Evolutionary conservation across 2,329 filamentous ascomycete species (phyloP).

Genomic region (Fusarium mundagurra): DNA sequence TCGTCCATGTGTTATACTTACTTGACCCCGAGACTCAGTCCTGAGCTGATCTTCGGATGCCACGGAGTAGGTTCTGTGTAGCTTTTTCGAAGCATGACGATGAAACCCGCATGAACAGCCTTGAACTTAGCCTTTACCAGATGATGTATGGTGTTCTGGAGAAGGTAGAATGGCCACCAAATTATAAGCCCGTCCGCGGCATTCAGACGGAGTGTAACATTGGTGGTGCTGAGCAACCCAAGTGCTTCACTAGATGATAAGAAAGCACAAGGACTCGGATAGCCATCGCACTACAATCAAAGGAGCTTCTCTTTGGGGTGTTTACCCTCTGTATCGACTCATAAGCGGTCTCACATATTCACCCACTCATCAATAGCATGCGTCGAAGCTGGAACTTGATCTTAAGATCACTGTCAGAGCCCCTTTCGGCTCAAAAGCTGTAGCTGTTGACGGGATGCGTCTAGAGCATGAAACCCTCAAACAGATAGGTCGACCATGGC

Average conservation of each 20-base stretch:
- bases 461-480: neutral
- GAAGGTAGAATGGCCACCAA: neutral
- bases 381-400: neutral
- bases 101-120: accelerated
- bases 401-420: accelerated
- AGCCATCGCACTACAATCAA: accelerated
- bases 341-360: neutral
- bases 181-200: neutral
- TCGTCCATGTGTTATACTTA: neutral
- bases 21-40: neutral
- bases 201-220: neutral
- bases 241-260: neutral
- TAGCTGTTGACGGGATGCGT: accelerated
- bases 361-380: accelerated
- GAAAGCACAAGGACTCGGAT: neutral
- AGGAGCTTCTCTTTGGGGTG: neutral
- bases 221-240: neutral
- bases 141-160: no score
- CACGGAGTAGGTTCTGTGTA: neutral
- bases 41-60: neutral
- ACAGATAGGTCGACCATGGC: accelerated
- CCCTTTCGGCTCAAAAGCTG: neutral
- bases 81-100: neutral
- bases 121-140: no score
- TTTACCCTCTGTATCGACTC: accelerated